Base-by-base conservation (phyloP, 2,329 filamentous ascomycete genomes). In the Calonectria pseudoturangicola region DNA sequence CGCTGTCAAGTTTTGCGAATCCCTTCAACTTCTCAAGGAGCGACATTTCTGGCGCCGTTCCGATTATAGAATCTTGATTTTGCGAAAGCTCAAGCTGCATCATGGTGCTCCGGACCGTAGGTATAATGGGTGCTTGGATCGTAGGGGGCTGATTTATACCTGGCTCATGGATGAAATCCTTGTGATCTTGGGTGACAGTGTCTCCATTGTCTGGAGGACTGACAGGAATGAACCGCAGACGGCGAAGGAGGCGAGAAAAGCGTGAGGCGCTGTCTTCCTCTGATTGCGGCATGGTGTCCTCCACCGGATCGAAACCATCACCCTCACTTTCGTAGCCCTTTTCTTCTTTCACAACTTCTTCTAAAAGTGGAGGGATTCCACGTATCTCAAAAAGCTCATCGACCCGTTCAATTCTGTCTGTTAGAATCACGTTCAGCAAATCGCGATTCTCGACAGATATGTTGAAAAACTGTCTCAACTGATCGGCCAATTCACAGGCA, bases 71-170 rank as follows among this genome's bases (percentile, higher is more conserved):
- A 27, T 62, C 69, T 8, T 54, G 13, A 7, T 47, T 27, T 36
- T 71, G 63, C 12, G 54, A 48, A 39, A 71, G 62, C 25, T 71
- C 54, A 4, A 71, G 33, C 4, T 71, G 63, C 39, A 43, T 67
- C 45, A 71, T 45, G 7, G 64, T 54, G 6, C 69, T 64, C 27
- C 36, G 62, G 13, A 54, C 43, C 10, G 36, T 18, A 9, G 63
- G 25, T 3, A 68, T 25, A 12, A 54, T 51, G 48, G 51, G 39
- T 16, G 60, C 48, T 33, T 63, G 58, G 6, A 63, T n/a, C 8
- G 10, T 10, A 1, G 25, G 36, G 15, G 58, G 58, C 8, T 63
- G 39, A 7, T 13, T 33, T 3, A 28, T 33, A 6, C 39, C 39
- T 8, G 30, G 36, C 15, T 62, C 25, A 13, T 21, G 27, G 21